These are phyloP conservation scores for Alternaria conjuncta DNA, from an alignment of 2,329 filamentous ascomycete species.

Conservation along the genomic window DNA sequence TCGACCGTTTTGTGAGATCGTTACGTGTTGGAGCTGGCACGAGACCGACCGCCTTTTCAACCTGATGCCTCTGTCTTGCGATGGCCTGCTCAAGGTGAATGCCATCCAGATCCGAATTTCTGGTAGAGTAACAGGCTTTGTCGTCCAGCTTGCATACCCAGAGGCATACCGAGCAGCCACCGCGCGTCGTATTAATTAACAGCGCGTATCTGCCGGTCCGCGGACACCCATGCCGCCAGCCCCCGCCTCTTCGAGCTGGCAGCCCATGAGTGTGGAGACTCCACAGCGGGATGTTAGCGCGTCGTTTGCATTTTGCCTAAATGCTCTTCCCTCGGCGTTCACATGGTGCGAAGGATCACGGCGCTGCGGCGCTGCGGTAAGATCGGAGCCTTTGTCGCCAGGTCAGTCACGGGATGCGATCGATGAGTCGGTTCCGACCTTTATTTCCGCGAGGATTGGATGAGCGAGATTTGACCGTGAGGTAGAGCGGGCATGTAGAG, in stretches of 20 bases:
- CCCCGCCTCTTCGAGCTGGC: background rate
- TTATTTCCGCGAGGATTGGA: background rate
- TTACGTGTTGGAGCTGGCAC: background rate
- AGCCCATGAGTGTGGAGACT: conserved; percentile 2
- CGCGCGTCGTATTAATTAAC: background rate
- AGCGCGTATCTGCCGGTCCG: conserved; percentile 2
- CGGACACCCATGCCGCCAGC: background rate
- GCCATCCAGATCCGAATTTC: background rate
- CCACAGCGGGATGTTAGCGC: conserved; percentile 8
- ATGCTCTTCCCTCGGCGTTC: background rate
- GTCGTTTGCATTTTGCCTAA: conserved; percentile 3
- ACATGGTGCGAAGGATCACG: background rate
- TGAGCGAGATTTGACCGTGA: background rate
- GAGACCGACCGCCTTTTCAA: background rate
- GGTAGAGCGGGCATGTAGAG: background rate
- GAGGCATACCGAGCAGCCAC: background rate
- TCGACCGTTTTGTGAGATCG: background rate
- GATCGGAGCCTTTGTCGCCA: background rate
- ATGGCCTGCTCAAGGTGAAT: background rate
- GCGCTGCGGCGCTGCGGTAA: background rate
- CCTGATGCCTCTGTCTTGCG: background rate
- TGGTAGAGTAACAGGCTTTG: background rate
- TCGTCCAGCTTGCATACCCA: background rate
- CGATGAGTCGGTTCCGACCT: background rate
- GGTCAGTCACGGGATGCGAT: too few species aligned